phyloP scores from a whole-genome alignment of 2,329 filamentous ascomycete species.

The Exophiala calicioides region DNA sequence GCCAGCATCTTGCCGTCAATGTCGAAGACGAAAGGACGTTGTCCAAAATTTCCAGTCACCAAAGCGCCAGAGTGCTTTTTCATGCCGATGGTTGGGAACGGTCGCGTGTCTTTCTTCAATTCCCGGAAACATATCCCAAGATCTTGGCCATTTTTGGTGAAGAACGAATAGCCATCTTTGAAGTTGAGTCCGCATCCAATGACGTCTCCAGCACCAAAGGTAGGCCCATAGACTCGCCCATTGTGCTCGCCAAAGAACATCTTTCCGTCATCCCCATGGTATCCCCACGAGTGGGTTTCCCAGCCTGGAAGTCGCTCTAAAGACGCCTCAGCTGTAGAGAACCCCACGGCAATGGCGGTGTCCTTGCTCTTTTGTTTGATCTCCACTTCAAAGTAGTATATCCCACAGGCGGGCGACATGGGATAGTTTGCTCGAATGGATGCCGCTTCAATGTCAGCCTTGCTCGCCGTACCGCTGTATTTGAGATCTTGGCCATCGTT shows the following conservation, averaged over 20 bases:
- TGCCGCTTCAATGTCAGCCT: slow-evolving; percentile 72
- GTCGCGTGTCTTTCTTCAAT: slow-evolving; percentile 40
- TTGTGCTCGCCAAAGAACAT: slow-evolving; percentile 61
- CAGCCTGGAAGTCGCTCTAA: slow-evolving; percentile 64
- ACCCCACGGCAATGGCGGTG: slow-evolving; percentile 59
- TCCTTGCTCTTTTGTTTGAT: slow-evolving; percentile 68
- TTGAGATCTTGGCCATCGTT: slow-evolving; percentile 72
- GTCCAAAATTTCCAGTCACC: slow-evolving; percentile 63
- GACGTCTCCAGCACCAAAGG: slow-evolving; percentile 60
- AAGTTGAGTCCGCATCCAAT: slow-evolving; percentile 68
- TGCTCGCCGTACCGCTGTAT: slow-evolving; percentile 58
- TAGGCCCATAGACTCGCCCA: slow-evolving; percentile 60
- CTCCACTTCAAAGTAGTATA: slow-evolving; percentile 88
- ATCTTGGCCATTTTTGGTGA: slow-evolving; percentile 61
- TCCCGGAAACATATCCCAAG: slow-evolving; percentile 60
- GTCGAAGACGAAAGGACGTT: slow-evolving; percentile 80
- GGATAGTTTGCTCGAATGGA: slow-evolving; percentile 79
- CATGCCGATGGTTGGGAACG: slow-evolving; percentile 64
- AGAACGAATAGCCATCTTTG: slow-evolving; percentile 61
- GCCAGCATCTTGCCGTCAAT: slow-evolving; percentile 76
- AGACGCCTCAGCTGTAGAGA: slow-evolving; percentile 60
- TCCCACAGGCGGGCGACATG: slow-evolving; percentile 85
- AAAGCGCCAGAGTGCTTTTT: slow-evolving; percentile 62
- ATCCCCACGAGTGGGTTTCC: slow-evolving; percentile 67
- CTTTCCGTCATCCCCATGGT: slow-evolving; percentile 67